Percentiles rank a stretch among this genome's conserved stretches.
Evolutionary conservation across 202 grass and related monocot species (phyloP).

Genomic region (Brachypodium distachyon): DNA sequence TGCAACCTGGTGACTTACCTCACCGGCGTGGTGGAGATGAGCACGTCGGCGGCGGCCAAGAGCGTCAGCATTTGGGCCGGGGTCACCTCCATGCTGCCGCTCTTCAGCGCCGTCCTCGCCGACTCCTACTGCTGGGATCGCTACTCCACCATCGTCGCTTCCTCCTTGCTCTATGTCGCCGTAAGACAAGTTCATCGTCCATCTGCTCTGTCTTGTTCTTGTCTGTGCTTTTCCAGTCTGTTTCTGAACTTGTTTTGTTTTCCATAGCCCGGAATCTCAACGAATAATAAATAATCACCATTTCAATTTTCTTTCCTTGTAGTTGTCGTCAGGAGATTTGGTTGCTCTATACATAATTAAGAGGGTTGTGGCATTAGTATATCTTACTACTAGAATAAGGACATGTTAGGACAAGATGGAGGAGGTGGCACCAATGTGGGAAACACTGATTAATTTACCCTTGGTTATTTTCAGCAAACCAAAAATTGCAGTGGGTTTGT

Average conservation of each 20-base stretch:
- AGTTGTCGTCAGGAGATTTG: background rate
- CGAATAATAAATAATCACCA: background rate
- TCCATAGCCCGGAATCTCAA: background rate
- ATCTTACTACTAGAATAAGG: background rate
- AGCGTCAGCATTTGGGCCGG: constrained; percentile 72
- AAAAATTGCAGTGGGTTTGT: background rate
- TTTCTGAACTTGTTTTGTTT: background rate
- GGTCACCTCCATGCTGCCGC: constrained; percentile 78
- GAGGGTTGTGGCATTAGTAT: background rate
- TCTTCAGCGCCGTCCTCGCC: constrained; percentile 51
- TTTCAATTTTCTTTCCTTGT: background rate
- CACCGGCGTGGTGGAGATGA: constrained; percentile 71
- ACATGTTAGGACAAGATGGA: background rate
- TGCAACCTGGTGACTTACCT: constrained; percentile 90
- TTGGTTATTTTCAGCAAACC: background rate
- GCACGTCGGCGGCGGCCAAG: constrained; percentile 73
- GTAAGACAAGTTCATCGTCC: constrained; percentile 3
- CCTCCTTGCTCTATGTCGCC: constrained; percentile 50
- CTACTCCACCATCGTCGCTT: constrained; percentile 46
- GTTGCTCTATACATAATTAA: background rate
- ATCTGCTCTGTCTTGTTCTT: background rate
- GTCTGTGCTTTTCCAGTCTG: background rate
- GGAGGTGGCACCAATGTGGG: background rate
- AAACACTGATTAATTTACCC: background rate
- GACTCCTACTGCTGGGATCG: constrained; percentile 93